Evolutionary conservation across 1,284 basidiomycete genomes (phyloP).

Genomic region (Singerocomus rubriflavus): DNA sequence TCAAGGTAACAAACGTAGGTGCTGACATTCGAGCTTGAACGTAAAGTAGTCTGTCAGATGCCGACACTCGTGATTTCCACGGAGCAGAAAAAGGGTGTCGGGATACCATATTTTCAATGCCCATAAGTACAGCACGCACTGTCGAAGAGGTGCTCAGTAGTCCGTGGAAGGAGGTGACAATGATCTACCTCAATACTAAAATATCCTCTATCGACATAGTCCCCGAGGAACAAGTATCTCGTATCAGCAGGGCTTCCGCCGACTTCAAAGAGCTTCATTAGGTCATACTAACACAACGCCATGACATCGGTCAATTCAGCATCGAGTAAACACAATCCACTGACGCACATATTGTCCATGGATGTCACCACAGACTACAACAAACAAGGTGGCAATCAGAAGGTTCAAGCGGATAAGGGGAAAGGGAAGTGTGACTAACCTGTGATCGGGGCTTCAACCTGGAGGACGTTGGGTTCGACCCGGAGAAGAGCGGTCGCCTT

Average conservation of each 20-base stretch:
- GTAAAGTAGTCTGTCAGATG: slow-evolving; percentile 88
- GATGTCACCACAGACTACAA: slow-evolving; percentile 83
- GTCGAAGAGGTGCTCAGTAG: slow-evolving; percentile 8
- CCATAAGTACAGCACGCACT: slow-evolving; percentile 92
- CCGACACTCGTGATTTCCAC: slow-evolving; percentile 89
- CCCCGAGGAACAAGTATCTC: slow-evolving; percentile 90
- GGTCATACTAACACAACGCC: slow-evolving; percentile 62
- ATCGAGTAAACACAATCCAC: neutral
- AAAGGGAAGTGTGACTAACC: slow-evolving; percentile 41
- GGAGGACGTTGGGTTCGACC: slow-evolving; percentile 80
- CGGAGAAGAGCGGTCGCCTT: slow-evolving; percentile 75
- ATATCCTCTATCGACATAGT: slow-evolving; percentile 94
- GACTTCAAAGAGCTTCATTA: slow-evolving; percentile 95
- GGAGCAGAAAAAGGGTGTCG: slow-evolving; percentile 84
- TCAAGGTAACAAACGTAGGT: neutral
- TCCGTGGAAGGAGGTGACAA: neutral
- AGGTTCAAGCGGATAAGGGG: neutral
- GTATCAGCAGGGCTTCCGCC: slow-evolving; percentile 93
- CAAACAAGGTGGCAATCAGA: slow-evolving; percentile 8
- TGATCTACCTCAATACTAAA: slow-evolving; percentile 80
- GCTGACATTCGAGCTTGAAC: slow-evolving; percentile 86
- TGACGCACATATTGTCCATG: slow-evolving; percentile 75
- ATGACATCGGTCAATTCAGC: slow-evolving; percentile 20
- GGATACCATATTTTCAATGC: slow-evolving; percentile 92
- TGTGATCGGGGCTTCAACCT: slow-evolving; percentile 93